Evolutionary conservation across 192 early-diverging fungal species (phyloP).

Genomic region (Linnemannia exigua): DNA sequence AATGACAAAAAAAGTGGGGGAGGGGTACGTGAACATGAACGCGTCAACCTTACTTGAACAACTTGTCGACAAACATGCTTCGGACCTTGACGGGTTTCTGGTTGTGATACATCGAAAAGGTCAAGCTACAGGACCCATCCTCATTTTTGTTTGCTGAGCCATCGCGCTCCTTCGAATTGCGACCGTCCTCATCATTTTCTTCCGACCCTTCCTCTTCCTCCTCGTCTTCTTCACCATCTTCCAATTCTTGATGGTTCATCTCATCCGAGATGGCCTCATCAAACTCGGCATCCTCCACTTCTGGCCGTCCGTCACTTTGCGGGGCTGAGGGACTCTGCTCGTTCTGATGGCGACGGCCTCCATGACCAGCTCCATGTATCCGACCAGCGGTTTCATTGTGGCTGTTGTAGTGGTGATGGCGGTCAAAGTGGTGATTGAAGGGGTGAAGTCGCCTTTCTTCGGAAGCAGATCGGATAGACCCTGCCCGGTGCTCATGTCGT

Average conservation of each 20-base stretch:
- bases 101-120: slow-evolving; percentile 23
- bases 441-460: not conserved
- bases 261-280: slow-evolving; percentile 33
- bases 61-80: slow-evolving; percentile 50
- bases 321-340: slow-evolving; percentile 4
- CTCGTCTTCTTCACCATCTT: slow-evolving; percentile 25
- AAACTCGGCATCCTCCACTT: slow-evolving; percentile 16
- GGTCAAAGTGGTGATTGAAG: not conserved
- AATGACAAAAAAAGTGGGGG: no score
- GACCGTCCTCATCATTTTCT: slow-evolving; percentile 7
- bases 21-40: no score
- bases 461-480: not conserved
- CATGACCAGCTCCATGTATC: not conserved
- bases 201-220: slow-evolving; percentile 13
- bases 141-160: slow-evolving; percentile 20
- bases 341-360: not conserved
- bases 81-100: slow-evolving; percentile 39
- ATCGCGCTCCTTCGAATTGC: not conserved
- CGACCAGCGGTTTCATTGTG: not conserved
- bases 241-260: slow-evolving; percentile 16
- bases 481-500: not conserved
- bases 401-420: no score
- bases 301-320: not conserved
- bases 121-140: slow-evolving; percentile 7
- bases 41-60: slow-evolving; percentile 26